Evolutionary conservation across 495 filamentous ascomycete species (phyloP), one percentile per base, ranked within the genome.

Genomic region (Terfezia boudieri): DNA sequence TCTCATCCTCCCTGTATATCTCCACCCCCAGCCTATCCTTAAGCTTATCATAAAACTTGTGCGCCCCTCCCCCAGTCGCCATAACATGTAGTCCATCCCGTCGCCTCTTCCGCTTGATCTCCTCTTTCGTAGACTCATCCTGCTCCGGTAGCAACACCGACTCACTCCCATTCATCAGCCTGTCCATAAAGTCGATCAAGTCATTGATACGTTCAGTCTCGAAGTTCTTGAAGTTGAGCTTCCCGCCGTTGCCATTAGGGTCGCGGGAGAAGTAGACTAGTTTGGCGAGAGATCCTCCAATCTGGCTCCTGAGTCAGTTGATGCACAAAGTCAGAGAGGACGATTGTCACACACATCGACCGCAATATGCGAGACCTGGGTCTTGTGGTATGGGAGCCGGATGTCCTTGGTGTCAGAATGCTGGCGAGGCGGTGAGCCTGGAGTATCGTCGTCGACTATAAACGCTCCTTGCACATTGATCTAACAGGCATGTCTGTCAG

Each of bases 401-500:
- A 98, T 96, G 64, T 94, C 89, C 60, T 82, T 83, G 26, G 82
- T 85, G 62, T 87, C 84, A 43, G 70, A 70, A 17, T 78, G 79
- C 35, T 71, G 71, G 20, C 69, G 69, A 14, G 68, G 67, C 0
- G 71, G 69, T 38, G 68, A 71, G 53, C 67, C 66, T 23, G 75
- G 75, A 41, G 68, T 69, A 51, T 85, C 81, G 56, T 86, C 79
- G 63, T 94, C 86, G 57, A 90, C 87, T 55, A 98, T 96, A 65
- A 93, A 94, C 12, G 90, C 90, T 62, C 89, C 90, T 61, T 82
- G 78, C 50, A 96, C 89, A 63, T 98, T 95, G 67, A 98, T 96
- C 64, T 82, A 77, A 52, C 92, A 36, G 26, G 9, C 7, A 8
- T 16, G 49, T 59, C n/a, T 62, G 58, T 60, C 51, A 36, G 36